Conservation (phyloP, 495 filamentous ascomycete genomes). For the Cercophora newfieldiana region DNA sequence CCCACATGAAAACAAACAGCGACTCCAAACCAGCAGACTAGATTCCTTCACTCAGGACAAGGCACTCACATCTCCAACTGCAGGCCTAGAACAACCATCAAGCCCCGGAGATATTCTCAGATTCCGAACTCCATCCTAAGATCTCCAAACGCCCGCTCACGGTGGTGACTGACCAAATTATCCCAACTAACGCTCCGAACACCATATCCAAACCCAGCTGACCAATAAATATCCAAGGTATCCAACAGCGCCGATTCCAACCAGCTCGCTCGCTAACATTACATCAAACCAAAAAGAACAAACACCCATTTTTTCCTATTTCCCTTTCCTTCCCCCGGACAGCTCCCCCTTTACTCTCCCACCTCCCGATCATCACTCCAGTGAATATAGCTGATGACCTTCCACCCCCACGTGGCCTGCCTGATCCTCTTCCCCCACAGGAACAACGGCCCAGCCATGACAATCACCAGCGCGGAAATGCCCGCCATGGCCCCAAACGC, state of each 20-base stretch:
- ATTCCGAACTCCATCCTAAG: neutral
- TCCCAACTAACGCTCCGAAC: neutral
- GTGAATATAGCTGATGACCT: conserved; percentile 45
- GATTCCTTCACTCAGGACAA: neutral
- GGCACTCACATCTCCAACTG: neutral
- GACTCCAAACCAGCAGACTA: neutral
- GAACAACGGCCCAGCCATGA: conserved; percentile 47
- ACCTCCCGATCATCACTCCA: conserved; percentile 53
- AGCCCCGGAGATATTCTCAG: neutral
- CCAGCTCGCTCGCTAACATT: neutral
- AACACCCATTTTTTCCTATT: too few relatives aligned
- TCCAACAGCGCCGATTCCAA: neutral
- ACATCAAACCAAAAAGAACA: neutral
- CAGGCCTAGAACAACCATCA: neutral
- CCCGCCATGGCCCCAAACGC: conserved; percentile 57
- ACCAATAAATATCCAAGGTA: neutral
- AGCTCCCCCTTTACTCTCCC: conserved; percentile 39
- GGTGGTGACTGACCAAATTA: neutral
- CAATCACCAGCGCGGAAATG: conserved; percentile 44
- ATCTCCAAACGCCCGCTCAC: neutral
- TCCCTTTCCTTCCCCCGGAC: neutral
- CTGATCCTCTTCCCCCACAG: conserved; percentile 52
- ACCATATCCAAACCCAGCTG: neutral
- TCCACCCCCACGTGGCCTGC: conserved; percentile 48
- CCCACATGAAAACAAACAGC: neutral